Evolutionary conservation across 495 filamentous ascomycete species (phyloP).

Genomic region (Penicillium soppii): DNA sequence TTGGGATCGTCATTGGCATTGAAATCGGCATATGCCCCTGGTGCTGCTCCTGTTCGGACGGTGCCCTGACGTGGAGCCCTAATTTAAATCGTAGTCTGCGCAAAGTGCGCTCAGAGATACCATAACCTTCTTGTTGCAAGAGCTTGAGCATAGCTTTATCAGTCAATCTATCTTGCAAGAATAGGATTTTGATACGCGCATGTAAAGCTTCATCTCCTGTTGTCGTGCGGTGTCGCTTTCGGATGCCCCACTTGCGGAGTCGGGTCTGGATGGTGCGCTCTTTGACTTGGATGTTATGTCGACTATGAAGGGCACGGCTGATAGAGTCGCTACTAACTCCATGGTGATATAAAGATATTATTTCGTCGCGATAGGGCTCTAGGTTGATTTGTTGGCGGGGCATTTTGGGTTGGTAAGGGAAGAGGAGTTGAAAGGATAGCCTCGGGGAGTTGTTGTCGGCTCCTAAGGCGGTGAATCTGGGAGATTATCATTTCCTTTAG

Average conservation of each 20-base stretch:
- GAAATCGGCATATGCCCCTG: conserved; percentile 1
- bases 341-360: conserved; percentile 23
- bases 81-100: conserved; percentile 27
- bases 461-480: conserved; percentile 21
- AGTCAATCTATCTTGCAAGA: conserved; percentile 24
- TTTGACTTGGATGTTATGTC: conserved; percentile 30
- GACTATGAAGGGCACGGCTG: conserved; percentile 22
- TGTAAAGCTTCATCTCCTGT: conserved; percentile 27
- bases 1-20: too few species aligned
- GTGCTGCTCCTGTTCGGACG: conserved; percentile 14
- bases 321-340: conserved; percentile 30
- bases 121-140: conserved; percentile 26
- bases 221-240: conserved; percentile 28
- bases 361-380: conserved; percentile 29
- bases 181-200: conserved; percentile 27
- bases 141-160: conserved; percentile 31
- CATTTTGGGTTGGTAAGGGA: conserved; percentile 12
- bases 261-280: conserved; percentile 29
- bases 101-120: conserved; percentile 27
- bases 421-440: background rate
- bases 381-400: conserved; percentile 32
- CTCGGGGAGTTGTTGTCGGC: background rate
- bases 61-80: conserved; percentile 25
- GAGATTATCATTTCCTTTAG: conserved; percentile 2
- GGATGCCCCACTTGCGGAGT: conserved; percentile 31